Evolutionary conservation across 441 rosid genomes (phyloP).

Genomic region (Lepidium campestre): DNA sequence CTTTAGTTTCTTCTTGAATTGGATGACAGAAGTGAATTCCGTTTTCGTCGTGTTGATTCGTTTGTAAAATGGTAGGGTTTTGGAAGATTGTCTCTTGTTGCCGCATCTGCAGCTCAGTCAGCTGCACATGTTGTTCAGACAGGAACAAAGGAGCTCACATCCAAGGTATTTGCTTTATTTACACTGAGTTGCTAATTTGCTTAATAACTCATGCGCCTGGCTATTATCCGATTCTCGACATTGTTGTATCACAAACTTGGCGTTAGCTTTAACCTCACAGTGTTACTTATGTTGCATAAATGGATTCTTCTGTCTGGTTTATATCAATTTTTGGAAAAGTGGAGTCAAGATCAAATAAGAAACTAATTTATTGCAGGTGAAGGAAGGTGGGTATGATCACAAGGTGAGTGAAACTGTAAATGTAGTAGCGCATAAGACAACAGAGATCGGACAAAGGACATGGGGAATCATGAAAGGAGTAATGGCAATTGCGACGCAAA

Average conservation of each 20-base stretch:
- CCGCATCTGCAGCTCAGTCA: constrained; percentile 87
- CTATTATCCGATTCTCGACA: background rate
- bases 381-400: constrained; percentile 88
- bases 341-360: background rate
- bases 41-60: background rate
- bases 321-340: background rate
- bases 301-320: background rate
- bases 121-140: constrained; percentile 79
- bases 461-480: constrained; percentile 99
- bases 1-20: background rate
- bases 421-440: constrained; percentile 78
- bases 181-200: background rate
- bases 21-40: background rate
- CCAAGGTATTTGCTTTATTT: constrained; percentile 48
- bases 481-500: background rate
- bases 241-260: background rate
- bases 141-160: constrained; percentile 65
- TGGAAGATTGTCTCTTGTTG: constrained; percentile 79
- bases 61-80: constrained; percentile 47
- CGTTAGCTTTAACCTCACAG: background rate
- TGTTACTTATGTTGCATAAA: background rate
- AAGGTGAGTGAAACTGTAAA: constrained; percentile 89
- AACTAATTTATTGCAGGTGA: constrained; percentile 51
- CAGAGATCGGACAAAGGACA: constrained; percentile 85
- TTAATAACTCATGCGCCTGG: background rate